Evolutionary conservation across 345 rosid genomes (phyloP).

Genomic region (Moricandia arvensis): DNA sequence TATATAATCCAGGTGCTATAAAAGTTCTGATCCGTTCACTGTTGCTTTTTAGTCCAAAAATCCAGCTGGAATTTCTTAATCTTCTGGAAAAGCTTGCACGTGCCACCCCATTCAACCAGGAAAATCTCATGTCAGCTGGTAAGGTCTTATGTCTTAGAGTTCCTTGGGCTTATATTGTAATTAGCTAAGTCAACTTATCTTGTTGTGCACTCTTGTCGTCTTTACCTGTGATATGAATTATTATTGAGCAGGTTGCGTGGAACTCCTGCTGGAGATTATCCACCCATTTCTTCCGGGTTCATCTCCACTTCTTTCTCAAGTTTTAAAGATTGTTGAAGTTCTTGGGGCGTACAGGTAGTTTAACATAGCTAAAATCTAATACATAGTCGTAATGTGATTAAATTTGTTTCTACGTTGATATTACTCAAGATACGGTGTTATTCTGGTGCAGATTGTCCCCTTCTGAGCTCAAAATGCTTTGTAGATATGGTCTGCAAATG

Average conservation of each 20-base stretch:
- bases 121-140: conserved; percentile 92
- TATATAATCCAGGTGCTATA: conserved; percentile 87
- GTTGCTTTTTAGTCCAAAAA: conserved; percentile 87
- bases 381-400: neutral
- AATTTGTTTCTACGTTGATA: conserved; percentile 24
- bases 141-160: conserved; percentile 35
- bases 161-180: neutral
- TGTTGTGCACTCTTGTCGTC: neutral
- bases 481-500: conserved; percentile 83
- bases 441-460: conserved; percentile 77
- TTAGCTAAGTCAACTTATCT: neutral
- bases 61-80: conserved; percentile 81
- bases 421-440: conserved; percentile 22
- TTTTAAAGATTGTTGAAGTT: conserved; percentile 90
- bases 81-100: conserved; percentile 83
- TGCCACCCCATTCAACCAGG: conserved; percentile 88
- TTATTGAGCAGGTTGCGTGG: conserved; percentile 73
- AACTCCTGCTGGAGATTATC: conserved; percentile 85
- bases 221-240: conserved; percentile 26
- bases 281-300: conserved; percentile 84
- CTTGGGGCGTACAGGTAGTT: conserved; percentile 92
- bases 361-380: conserved; percentile 1
- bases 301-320: conserved; percentile 73
- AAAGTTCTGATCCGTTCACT: conserved; percentile 79
- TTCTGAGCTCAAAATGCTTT: conserved; percentile 78